These are phyloP conservation scores for Marvania coccoides DNA, from an alignment of 139 green algal species.

Conservation along the genomic window DNA sequence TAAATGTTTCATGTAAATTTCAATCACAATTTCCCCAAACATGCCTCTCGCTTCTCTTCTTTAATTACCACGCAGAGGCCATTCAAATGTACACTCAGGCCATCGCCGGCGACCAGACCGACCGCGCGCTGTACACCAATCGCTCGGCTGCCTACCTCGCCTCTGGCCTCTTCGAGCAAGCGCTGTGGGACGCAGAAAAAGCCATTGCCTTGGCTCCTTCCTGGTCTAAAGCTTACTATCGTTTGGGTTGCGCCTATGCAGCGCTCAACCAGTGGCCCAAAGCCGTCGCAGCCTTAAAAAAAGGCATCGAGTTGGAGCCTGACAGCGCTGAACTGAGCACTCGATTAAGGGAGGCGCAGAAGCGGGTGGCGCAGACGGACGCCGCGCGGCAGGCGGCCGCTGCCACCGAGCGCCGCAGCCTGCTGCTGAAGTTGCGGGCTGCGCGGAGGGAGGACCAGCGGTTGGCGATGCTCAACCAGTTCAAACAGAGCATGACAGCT, in stretches of 20 bases:
- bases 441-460: conserved; percentile 22
- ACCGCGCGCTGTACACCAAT: conserved; percentile 35
- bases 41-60: background rate
- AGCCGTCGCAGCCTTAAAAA: conserved; percentile 4
- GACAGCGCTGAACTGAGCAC: conserved; percentile 4
- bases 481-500: conserved; percentile 56
- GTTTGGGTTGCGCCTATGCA: conserved; percentile 19
- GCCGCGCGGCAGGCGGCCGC: conserved; percentile 12
- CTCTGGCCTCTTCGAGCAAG: conserved; percentile 17
- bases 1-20: background rate
- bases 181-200: conserved; percentile 29
- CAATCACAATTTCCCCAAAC: background rate
- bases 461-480: conserved; percentile 41
- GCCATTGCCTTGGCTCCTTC: conserved; percentile 1
- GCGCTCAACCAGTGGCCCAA: conserved; percentile 11
- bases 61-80: conserved; percentile 25
- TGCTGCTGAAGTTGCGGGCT: conserved; percentile 36
- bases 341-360: background rate
- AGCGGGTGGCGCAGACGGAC: conserved; percentile 1
- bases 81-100: conserved; percentile 40
- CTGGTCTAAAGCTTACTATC: conserved; percentile 48
- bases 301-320: conserved; percentile 17
- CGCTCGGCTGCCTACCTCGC: conserved; percentile 36
- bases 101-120: conserved; percentile 23
- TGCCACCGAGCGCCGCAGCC: conserved; percentile 16